Base-by-base conservation (phyloP, 306 rosid species). In the Vicia sativa region DNA sequence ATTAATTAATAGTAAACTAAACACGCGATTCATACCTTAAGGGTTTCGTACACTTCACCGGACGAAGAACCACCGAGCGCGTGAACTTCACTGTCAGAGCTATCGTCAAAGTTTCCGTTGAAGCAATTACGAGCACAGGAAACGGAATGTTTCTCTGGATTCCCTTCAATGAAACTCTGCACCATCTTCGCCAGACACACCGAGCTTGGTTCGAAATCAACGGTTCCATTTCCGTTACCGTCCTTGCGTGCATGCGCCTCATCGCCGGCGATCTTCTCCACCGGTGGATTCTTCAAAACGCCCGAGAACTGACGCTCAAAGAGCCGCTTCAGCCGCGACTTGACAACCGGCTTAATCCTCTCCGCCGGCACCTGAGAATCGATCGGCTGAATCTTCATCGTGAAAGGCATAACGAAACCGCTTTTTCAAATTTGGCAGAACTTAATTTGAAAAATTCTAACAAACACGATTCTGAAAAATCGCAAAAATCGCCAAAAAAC, bases 361-460 rank as follows among this genome's bases (percentile, higher is more conserved):
- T 79, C 89, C 0, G 68, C 80, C 13, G 61, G 68, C 9, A 70
- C 70, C 75, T 71, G 79, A 46, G 67, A 85, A 71, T 90, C 90
- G 34, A 92, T 81, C 9, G 98, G 98, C 75, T 90, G 96, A 77
- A 92, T 86, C 83, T 87, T 92, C 96, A 87, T 87, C 0, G 89
- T 71, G 39, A 84, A 89, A 48, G 96, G 96, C 84, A 72, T 81
- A 56, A 26, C 10, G 6, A 62, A 60, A 67, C 26, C 55, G 38
- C 38, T 34, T 34, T 7, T 34, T 34, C 38, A 34, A 34, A 34
- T 34, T 34, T 34, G 6, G 9, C 9, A 34, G 9, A 7, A 34
- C 38, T 34, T 7, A 34, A 34, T 34, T 34, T 34, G 9, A 34
- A 34, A 34, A 34, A 7, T 39, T 41, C 13, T 41, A 41, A 45